Conservation (phyloP, 805 yeast genomes). For the Starmerella kuoi region DNA sequence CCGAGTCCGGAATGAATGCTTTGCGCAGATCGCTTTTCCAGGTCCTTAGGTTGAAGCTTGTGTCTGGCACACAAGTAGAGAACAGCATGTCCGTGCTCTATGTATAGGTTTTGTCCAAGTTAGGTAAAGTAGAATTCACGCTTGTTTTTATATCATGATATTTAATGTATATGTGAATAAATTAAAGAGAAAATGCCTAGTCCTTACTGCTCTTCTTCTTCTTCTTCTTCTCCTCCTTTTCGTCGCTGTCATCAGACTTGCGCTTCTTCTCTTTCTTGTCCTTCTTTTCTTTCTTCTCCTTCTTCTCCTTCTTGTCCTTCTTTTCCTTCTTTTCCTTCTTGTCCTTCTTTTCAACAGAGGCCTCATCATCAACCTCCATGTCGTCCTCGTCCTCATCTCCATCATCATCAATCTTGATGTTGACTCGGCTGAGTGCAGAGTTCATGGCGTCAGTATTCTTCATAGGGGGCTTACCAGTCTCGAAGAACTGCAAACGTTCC, state of each 20-base stretch:
- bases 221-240: constrained; percentile 39
- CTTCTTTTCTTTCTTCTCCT: constrained; percentile 35
- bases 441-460: constrained; percentile 90
- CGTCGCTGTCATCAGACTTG: constrained; percentile 29
- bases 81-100: constrained; percentile 16
- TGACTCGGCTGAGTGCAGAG: constrained; percentile 67
- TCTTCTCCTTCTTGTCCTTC: constrained; percentile 38
- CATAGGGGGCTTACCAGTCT: constrained; percentile 92
- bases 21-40: constrained; percentile 7
- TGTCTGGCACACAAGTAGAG: constrained; percentile 4
- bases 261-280: constrained; percentile 40
- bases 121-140: neutral
- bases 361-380: constrained; percentile 25
- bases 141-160: neutral
- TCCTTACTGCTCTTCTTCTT: constrained; percentile 42
- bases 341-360: constrained; percentile 36
- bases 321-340: constrained; percentile 43
- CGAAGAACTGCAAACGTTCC: constrained; percentile 91
- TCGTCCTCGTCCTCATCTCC: constrained; percentile 37
- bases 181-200: constrained; percentile 9
- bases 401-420: constrained; percentile 30
- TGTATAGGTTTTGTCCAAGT: constrained; percentile 8
- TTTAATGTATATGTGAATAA: neutral
- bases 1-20: constrained; percentile 8
- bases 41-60: constrained; percentile 4